These are phyloP conservation scores for Aspergillus pseudotamarii DNA, from an alignment of 2,329 filamentous ascomycete genomes.

Conservation along the genomic window DNA sequence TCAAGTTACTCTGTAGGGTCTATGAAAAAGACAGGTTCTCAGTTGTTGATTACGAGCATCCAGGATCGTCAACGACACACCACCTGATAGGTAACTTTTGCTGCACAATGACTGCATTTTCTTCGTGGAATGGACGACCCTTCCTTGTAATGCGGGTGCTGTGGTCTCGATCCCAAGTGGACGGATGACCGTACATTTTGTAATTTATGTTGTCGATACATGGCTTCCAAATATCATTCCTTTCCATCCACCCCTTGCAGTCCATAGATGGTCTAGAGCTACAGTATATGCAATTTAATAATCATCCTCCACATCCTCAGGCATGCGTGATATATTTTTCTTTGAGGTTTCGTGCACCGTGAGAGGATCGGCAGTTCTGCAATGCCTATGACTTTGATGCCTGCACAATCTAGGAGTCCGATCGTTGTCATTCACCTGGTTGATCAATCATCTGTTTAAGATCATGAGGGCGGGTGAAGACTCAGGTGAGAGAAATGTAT, in stretches of 20 bases:
- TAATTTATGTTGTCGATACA: background rate
- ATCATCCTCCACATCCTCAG: background rate
- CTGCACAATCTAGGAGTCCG: background rate
- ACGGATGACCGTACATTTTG: background rate
- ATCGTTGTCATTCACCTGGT: background rate
- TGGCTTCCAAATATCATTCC: background rate
- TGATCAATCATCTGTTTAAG: background rate
- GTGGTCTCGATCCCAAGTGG: background rate
- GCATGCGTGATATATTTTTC: background rate
- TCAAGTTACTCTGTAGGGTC: no score
- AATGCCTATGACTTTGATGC: background rate
- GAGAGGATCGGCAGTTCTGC: background rate
- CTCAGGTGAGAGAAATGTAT: background rate
- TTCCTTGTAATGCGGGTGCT: background rate
- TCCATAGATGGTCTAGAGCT: background rate
- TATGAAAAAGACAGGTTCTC: background rate
- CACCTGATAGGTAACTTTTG: background rate
- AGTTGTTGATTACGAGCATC: background rate
- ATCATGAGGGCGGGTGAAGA: background rate
- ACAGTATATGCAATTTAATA: background rate
- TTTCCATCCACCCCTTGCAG: background rate
- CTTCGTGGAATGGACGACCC: background rate
- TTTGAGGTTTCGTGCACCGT: background rate
- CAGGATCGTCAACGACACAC: background rate
- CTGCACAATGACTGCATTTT: background rate